Evolutionary conservation across 129 eudicot genomes (phyloP).

Genomic region (Chrysanthemum seticuspe): DNA sequence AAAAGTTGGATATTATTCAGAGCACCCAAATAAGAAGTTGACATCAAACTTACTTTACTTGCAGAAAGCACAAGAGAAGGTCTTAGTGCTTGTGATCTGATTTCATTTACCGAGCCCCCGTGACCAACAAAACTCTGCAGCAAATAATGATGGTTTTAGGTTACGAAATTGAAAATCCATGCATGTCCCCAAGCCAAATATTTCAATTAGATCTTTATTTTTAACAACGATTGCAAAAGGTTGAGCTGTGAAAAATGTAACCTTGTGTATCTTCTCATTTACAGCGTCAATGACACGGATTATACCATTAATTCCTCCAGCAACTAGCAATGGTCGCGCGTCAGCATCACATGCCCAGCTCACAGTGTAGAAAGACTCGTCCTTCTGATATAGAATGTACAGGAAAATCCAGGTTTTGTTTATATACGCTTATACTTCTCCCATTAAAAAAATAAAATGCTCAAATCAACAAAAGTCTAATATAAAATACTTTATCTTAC

Average conservation of each 20-base stretch:
- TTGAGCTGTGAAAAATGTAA: slow-evolving; percentile 9
- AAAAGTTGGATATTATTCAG: too few species aligned
- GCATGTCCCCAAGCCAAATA: background rate
- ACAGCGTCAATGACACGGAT: slow-evolving; percentile 95
- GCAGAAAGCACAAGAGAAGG: too few species aligned
- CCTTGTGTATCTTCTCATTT: slow-evolving; percentile 93
- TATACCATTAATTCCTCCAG: slow-evolving; percentile 94
- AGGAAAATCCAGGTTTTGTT: slow-evolving; percentile 34
- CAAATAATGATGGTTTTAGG: slow-evolving; percentile 8
- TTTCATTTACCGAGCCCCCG: slow-evolving; percentile 91
- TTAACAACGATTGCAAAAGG: slow-evolving; percentile 5
- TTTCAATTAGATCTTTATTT: background rate
- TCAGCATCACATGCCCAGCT: slow-evolving; percentile 90
- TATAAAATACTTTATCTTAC: slow-evolving; percentile 44
- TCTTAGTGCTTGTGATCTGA: too few species aligned
- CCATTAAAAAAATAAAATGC: background rate
- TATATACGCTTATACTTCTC: slow-evolving; percentile 25
- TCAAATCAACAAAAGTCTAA: background rate
- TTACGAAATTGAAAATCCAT: background rate
- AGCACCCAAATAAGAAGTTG: too few species aligned
- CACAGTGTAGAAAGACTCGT: slow-evolving; percentile 94
- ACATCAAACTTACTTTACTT: too few species aligned
- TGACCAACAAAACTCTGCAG: slow-evolving; percentile 95
- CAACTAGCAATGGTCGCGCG: slow-evolving; percentile 77
- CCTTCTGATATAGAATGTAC: slow-evolving; percentile 79